Conservation (phyloP, 2,329 filamentous ascomycete species). For the Lojkania enalia region DNA sequence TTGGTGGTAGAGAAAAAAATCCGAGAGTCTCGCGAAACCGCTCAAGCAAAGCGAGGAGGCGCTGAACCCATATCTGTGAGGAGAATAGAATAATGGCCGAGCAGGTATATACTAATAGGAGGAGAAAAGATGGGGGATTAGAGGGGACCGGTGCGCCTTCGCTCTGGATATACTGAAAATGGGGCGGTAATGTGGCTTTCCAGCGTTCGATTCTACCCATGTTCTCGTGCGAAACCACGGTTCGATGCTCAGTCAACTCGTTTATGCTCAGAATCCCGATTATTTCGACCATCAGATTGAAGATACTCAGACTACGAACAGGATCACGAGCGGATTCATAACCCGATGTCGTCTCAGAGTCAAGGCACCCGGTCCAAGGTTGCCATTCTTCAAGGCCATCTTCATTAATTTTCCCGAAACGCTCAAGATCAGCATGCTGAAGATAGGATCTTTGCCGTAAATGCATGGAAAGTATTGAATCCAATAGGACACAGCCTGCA, state of each 20-base stretch:
- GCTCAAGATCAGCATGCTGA: slow-evolving; percentile 51
- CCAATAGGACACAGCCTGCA: slow-evolving; percentile 65
- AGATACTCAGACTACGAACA: slow-evolving; percentile 55
- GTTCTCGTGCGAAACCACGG: slow-evolving; percentile 36
- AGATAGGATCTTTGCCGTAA: slow-evolving; percentile 58
- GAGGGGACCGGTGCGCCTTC: slow-evolving; percentile 16
- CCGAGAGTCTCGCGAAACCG: slow-evolving; percentile 28
- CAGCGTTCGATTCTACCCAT: slow-evolving; percentile 44
- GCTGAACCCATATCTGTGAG: slow-evolving; percentile 22
- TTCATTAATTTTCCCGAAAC: slow-evolving; percentile 58
- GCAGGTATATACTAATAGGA: slow-evolving; percentile 34
- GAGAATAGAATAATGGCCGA: slow-evolving; percentile 25
- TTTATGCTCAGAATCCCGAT: slow-evolving; percentile 27
- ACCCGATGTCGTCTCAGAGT: slow-evolving; percentile 23
- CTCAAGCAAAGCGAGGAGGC: slow-evolving; percentile 29
- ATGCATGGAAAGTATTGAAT: slow-evolving; percentile 60
- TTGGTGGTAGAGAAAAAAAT: slow-evolving; percentile 29
- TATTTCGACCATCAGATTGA: slow-evolving; percentile 53
- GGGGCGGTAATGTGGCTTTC: slow-evolving; percentile 35
- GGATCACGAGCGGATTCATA: slow-evolving; percentile 23
- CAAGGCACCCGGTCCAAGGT: slow-evolving; percentile 63
- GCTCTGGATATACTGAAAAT: slow-evolving; percentile 25
- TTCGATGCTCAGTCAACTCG: slow-evolving; percentile 18
- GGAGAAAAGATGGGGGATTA: slow-evolving; percentile 32
- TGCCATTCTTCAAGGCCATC: slow-evolving; percentile 76